phyloP scores from a whole-genome alignment of 2,329 filamentous ascomycete genomes.

The Allantophomopsis lycopodina region DNA sequence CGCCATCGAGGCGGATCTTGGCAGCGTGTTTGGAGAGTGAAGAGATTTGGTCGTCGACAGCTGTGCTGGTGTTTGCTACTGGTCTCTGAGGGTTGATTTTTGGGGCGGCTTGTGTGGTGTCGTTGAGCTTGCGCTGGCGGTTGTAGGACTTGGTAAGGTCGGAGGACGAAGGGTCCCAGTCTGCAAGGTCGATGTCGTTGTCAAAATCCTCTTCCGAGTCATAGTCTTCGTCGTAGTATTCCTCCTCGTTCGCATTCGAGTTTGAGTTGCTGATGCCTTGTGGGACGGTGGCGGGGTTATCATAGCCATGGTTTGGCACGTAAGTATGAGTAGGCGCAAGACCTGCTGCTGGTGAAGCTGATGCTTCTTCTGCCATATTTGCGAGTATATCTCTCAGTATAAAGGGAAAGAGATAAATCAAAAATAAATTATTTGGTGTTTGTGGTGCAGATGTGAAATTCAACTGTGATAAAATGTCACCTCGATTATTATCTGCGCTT shows the following conservation, averaged over 20 bases:
- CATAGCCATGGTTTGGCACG: constrained; percentile 32
- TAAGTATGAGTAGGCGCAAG: constrained; percentile 30
- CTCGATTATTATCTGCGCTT: background rate
- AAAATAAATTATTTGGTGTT: background rate
- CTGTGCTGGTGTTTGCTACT: constrained; percentile 63
- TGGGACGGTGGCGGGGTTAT: constrained; percentile 19
- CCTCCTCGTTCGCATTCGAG: constrained; percentile 21
- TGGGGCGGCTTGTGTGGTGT: constrained; percentile 29
- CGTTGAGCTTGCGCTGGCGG: constrained; percentile 58
- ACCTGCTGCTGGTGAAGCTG: constrained; percentile 24
- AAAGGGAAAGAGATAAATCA: background rate
- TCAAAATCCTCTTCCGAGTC: constrained; percentile 41
- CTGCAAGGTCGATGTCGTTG: constrained; percentile 42
- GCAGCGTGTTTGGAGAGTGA: constrained; percentile 73
- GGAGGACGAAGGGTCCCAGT: constrained; percentile 39
- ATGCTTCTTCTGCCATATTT: constrained; percentile 3
- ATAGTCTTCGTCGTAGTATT: constrained; percentile 29
- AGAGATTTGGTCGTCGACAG: constrained; percentile 77
- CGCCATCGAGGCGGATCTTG: constrained; percentile 67
- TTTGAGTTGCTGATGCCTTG: constrained; percentile 17
- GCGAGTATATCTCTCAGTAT: background rate
- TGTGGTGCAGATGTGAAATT: background rate
- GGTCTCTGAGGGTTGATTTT: constrained; percentile 70
- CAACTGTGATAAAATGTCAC: background rate
- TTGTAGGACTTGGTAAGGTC: constrained; percentile 80